These are phyloP conservation scores for Aureobasidium sp. DNA, from an alignment of 2,329 filamentous ascomycete genomes.

Conservation along the genomic window DNA sequence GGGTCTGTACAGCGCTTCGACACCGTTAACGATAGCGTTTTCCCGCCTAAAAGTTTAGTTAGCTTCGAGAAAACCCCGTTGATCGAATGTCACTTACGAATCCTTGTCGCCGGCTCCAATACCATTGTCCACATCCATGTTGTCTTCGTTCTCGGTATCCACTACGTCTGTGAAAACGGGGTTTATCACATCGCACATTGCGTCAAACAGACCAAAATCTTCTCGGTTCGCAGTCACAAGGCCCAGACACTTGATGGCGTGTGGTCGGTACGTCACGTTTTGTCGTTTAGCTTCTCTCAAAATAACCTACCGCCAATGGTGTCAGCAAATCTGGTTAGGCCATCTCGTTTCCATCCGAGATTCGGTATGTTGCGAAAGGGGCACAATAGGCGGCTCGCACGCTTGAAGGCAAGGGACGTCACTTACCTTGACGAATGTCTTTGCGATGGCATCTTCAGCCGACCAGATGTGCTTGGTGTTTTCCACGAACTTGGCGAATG, in stretches of 20 bases:
- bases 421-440: slow-evolving; percentile 57
- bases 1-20: slow-evolving; percentile 9
- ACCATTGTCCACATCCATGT: slow-evolving; percentile 59
- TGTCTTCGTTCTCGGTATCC: slow-evolving; percentile 43
- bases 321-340: slow-evolving; percentile 9
- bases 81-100: slow-evolving; percentile 20
- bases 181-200: slow-evolving; percentile 55
- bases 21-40: slow-evolving; percentile 4
- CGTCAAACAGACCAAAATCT: slow-evolving; percentile 61
- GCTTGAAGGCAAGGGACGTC: background rate
- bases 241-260: slow-evolving; percentile 65
- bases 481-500: slow-evolving; percentile 69
- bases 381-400: background rate
- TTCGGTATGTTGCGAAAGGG: background rate
- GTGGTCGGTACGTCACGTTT: slow-evolving; percentile 72
- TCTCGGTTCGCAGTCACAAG: slow-evolving; percentile 58
- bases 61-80: background rate
- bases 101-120: slow-evolving; percentile 33
- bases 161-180: slow-evolving; percentile 51
- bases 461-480: slow-evolving; percentile 50
- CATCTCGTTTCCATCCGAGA: background rate
- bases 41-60: background rate
- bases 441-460: slow-evolving; percentile 50
- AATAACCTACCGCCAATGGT: slow-evolving; percentile 46
- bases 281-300: slow-evolving; percentile 85